These are phyloP conservation scores for Porogramme epimiltina DNA, from an alignment of 1,284 basidiomycete species.

Conservation along the genomic window DNA sequence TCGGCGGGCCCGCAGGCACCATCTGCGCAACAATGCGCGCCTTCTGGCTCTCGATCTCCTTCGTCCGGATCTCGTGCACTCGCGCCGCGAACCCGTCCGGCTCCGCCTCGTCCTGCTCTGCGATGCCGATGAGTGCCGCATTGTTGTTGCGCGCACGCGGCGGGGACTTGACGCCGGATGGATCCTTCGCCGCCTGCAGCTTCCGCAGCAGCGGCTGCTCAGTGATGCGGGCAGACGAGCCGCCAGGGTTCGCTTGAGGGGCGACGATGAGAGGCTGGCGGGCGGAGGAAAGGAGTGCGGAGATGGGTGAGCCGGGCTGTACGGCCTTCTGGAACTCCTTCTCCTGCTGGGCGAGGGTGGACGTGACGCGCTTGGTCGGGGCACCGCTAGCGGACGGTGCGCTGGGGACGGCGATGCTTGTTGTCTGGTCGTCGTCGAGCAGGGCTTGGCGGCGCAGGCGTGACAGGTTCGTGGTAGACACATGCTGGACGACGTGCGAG, in stretches of 20 bases:
- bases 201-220: constrained; percentile 64
- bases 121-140: constrained; percentile 47
- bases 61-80: constrained; percentile 52
- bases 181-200: constrained; percentile 47
- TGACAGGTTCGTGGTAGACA: constrained; percentile 73
- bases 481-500: constrained; percentile 59
- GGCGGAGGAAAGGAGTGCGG: constrained; percentile 87
- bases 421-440: constrained; percentile 61
- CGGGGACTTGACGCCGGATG: constrained; percentile 37
- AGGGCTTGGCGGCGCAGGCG: constrained; percentile 60
- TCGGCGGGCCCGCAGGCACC: constrained; percentile 52
- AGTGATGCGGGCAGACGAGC: constrained; percentile 18
- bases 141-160: constrained; percentile 16
- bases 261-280: constrained; percentile 86
- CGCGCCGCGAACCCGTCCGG: constrained; percentile 35
- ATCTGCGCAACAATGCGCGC: constrained; percentile 89
- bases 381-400: constrained; percentile 3
- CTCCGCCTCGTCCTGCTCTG: constrained; percentile 41
- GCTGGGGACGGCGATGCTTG: constrained; percentile 41
- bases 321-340: constrained; percentile 95
- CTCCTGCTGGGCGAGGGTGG: constrained; percentile 84
- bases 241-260: constrained; percentile 29
- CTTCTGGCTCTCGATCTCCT: constrained; percentile 84
- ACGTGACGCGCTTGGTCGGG: constrained; percentile 26
- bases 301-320: constrained; percentile 93